Percentiles rank a stretch among this genome's conserved stretches.
phyloP scores from a whole-genome alignment of 106 monocot genomes.

The Dactylorhiza incarnata region DNA sequence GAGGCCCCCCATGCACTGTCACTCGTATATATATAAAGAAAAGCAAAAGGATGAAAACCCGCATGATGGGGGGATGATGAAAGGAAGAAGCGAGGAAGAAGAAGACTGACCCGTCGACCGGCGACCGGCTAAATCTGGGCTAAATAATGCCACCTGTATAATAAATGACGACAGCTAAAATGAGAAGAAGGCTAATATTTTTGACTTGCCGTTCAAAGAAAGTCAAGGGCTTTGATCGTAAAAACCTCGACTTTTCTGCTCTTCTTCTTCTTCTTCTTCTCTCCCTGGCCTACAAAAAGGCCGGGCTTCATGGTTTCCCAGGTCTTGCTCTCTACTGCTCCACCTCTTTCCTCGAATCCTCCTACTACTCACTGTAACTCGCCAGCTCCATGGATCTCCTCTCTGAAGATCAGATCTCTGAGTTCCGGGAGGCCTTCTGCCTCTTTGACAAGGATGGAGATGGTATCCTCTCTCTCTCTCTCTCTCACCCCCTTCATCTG shows the following conservation, averaged over 20 bases:
- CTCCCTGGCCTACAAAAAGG: conserved; percentile 1
- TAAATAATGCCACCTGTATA: background rate
- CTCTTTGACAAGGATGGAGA: conserved; percentile 59
- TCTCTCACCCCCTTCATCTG: no score
- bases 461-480: conserved; percentile 14
- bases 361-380: background rate
- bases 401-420: conserved; percentile 31
- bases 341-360: background rate
- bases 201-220: background rate
- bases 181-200: background rate
- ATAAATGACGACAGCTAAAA: background rate
- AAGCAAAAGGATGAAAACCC: no score
- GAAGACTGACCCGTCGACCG: no score
- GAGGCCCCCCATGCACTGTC: no score
- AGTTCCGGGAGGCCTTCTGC: conserved; percentile 41
- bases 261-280: no score
- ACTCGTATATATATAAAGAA: no score
- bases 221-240: background rate
- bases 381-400: conserved; percentile 5
- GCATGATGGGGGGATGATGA: no score
- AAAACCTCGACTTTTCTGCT: background rate
- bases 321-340: background rate
- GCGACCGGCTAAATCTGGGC: no score
- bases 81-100: no score
- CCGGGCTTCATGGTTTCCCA: background rate